Base-by-base conservation (phyloP, 352 stramenopile genomes). In the Globisporangium solare region DNA sequence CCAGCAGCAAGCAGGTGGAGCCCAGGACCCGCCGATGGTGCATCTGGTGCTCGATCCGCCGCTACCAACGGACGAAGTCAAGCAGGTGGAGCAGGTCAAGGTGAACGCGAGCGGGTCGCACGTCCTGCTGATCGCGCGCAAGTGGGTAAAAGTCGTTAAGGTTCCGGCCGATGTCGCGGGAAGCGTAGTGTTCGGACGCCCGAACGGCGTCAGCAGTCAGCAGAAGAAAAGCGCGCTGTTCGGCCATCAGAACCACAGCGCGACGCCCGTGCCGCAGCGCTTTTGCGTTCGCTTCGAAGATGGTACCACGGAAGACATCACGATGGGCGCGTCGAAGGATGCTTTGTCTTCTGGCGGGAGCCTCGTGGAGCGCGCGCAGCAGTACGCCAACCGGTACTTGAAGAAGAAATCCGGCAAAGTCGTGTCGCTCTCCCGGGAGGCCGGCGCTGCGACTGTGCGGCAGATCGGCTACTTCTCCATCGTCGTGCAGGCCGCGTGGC, bases 31-130 rank as follows among this genome's bases (percentile, higher is more conserved):
- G 48, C 14, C 64, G 52, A 63, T 89, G 8, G 22, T 67, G 56
- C 80, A 91, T 62, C 47, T 88, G 58, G 65, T 71, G 57, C 64
- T 91, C 21, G 76, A 91, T 24, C 80, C 80, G 41, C 70, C 73
- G 52, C 73, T 91, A 10, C 63, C 66, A 46, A 58, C 50, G 43
- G 60, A 73, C 7, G 76, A 91, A 58, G 60, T 71, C 1, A 60
- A 64, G 21, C 66, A 79, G 35, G 65, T 91, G 45, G 76, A 91
- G 66, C 58, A 76, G 46, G 61, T 91, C 4, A 71, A 82, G 22
- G 61, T 88, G 47, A 91, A 86, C 54, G 66, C 74, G 42, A 76
- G 66, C 40, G 70, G 68, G 45, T 74, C 78, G 15, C 74, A 79
- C 51, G 70, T 76, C 31, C 59, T 88, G 56, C 68, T 91, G 22